Evolutionary conservation across 352 stramenopile species (phyloP), one percentile per base, ranked within the genome.

Genomic region (Phytopythium helicoides): DNA sequence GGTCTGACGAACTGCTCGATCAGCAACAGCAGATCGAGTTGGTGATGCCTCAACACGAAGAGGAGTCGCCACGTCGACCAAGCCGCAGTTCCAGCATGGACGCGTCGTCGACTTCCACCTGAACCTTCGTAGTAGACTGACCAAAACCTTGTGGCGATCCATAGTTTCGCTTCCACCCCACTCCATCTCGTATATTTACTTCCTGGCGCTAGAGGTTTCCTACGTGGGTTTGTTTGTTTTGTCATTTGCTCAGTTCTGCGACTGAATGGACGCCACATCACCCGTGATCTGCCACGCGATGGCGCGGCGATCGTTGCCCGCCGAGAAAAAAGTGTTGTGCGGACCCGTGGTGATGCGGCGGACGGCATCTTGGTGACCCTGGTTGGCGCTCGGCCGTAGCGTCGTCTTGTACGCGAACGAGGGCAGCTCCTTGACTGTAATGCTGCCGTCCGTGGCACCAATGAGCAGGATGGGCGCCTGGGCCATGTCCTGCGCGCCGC

Each of bases 271-370:
- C 25, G 62, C 71, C 4, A 68, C 75, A 41, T 94, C 82, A 48
- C 83, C 83, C 36, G 75, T 92, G 68, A 94, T 82, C 62, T 94
- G 83, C 83, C 83, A 94, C 35, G 83, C 83, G 64, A 94, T 73
- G 79, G 91, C 91, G 53, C 86, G 86, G 35, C 76, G 65, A 60
- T 94, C 83, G 50, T 87, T 91, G 52, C 78, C 73, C 33, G 81
- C 70, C 16, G 75, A 85, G 63, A 94, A 94, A 50, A 94, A 91
- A 38, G 83, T 94, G 58, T 89, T 89, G 54, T 76, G 73, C 6
- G 84, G 84, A 21, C 84, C 84, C 3, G 64, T 83, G 1, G 69
- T 67, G 52, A 94, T 89, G 21, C 84, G 84, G 28, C 84, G 84
- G 44, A 94, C 81, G 25, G 75, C 78, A 56, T 94, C 81, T 40